phyloP scores from a whole-genome alignment of 768 basidiomycete genomes.

The Lenzites betulinus region DNA sequence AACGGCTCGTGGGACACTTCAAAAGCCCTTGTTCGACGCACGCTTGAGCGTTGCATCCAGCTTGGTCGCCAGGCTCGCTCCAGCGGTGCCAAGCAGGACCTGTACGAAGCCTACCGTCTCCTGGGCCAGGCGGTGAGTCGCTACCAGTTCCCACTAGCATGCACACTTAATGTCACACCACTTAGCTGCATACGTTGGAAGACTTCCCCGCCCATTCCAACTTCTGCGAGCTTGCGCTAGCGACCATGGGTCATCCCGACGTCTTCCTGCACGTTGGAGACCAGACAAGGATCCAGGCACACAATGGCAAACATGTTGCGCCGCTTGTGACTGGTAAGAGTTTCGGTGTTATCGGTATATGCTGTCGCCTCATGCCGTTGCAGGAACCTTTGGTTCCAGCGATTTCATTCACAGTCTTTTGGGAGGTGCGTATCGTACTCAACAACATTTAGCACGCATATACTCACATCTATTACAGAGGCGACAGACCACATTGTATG shows the following conservation, averaged over 20 bases:
- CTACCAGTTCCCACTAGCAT: too few relatives aligned
- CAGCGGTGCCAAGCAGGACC: slow-evolving; percentile 60
- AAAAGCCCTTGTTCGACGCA: slow-evolving; percentile 71
- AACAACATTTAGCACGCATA: not conserved
- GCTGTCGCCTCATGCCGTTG: not conserved
- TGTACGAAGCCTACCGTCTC: slow-evolving; percentile 79
- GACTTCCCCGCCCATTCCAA: slow-evolving; percentile 91
- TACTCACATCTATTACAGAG: slow-evolving; percentile 40
- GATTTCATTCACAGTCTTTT: slow-evolving; percentile 81
- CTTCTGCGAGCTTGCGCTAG: slow-evolving; percentile 83
- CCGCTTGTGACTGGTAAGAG: slow-evolving; percentile 77
- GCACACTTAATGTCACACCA: not conserved
- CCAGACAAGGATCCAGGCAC: slow-evolving; percentile 70
- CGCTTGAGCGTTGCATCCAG: slow-evolving; percentile 77
- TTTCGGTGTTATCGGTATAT: not conserved
- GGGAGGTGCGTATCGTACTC: slow-evolving; percentile 51
- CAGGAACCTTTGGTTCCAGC: slow-evolving; percentile 73
- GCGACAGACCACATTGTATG: slow-evolving; percentile 64
- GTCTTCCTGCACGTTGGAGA: slow-evolving; percentile 91
- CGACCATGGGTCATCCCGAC: slow-evolving; percentile 68
- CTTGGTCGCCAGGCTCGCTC: slow-evolving; percentile 66
- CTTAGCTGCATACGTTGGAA: slow-evolving; percentile 75
- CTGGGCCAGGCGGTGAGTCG: slow-evolving; percentile 65
- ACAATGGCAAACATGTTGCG: slow-evolving; percentile 72
- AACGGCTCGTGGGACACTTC: slow-evolving; percentile 87